Evolutionary conservation across 1,284 basidiomycete genomes (phyloP).

Genomic region (Papiliotrema laurentii): DNA sequence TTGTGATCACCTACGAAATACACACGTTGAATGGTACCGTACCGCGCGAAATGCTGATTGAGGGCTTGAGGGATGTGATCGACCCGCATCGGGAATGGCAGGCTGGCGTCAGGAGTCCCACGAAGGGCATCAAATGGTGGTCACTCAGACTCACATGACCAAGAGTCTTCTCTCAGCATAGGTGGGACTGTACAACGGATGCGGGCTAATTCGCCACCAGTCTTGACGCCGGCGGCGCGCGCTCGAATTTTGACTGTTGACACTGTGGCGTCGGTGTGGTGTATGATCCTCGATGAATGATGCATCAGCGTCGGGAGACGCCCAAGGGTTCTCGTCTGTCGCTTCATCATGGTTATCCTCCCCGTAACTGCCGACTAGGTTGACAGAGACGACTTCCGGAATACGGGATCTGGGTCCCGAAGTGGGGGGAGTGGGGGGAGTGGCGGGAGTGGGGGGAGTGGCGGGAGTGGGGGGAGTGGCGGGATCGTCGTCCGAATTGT

Average conservation of each 20-base stretch:
- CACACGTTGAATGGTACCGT: conserved; percentile 21
- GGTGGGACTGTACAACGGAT: conserved; percentile 23
- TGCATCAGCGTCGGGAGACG: not conserved
- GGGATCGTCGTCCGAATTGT: too few species aligned
- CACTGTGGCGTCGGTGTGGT: not conserved
- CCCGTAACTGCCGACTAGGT: not conserved
- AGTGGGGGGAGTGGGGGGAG: not conserved
- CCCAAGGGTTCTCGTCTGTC: not conserved
- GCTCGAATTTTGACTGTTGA: not conserved
- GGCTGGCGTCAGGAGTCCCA: conserved; percentile 10
- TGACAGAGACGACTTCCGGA: not conserved
- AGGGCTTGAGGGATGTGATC: conserved; percentile 11
- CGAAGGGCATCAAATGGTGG: not conserved
- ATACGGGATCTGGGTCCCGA: not conserved
- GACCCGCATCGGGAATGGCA: conserved; percentile 20
- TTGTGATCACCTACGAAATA: conserved; percentile 16
- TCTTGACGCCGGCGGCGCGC: not conserved
- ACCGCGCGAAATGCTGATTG: conserved; percentile 27
- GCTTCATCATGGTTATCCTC: not conserved
- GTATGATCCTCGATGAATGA: not conserved
- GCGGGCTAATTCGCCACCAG: conserved; percentile 21
- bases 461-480: too few species aligned
- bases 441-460: too few species aligned
- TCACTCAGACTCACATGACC: conserved; percentile 18
- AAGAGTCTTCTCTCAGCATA: conserved; percentile 23